Base-by-base conservation (phyloP, 2,329 filamentous ascomycete genomes). In the Coniosporium tulheliwenetii region DNA sequence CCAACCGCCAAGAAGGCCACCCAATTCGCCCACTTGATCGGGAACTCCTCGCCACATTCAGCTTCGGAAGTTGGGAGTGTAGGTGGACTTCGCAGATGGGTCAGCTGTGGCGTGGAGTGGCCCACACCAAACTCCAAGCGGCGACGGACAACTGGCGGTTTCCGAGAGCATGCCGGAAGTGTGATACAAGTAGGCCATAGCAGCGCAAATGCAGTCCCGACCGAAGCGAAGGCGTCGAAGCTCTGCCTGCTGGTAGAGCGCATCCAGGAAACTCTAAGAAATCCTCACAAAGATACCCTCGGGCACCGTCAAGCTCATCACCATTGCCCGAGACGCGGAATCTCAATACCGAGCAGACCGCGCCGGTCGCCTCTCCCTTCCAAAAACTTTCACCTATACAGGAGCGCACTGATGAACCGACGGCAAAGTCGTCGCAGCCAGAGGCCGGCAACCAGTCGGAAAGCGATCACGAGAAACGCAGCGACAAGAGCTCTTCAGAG, bases 31-130 rank as follows among this genome's bases (percentile, higher is more conserved):
- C 62, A 63, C 44, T 52, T 68, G 14, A 62, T 65, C 39, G 60
- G 62, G 42, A 62, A 66, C 37, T 60, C 61, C 1, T 69, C 67
- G 1, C 66, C 67, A 15, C 58, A 60, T 14, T 65, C 64, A 5
- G 53, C 56, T 16, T 43, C 46, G 53, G n/a, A 55, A 54, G 60
- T 60, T 9, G 67, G 66, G 42, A 65, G 60, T 44, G 61, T 66
- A 14, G 58, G 56, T 43, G 65, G 65, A 2, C 52, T 70, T 38
- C 55, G 66, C 38, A 52, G 67, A 45, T 70, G 66, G 66, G 63
- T 63, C 19, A 70, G 67, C 48, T 69, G 66, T 41, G 66, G 66
- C 9, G 57, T 65, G 8, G 65, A 69, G 42, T 70, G 65, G 52
- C 66, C 66, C 8, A 51, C 54, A 10, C 62, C 60, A 8, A 53